A percentile compares a stretch with the other conserved stretches of the same genome.
These are phyloP conservation scores for Nitzschia putrida DNA, from an alignment of 108 stramenopile genomes.

Conservation along the genomic window DNA sequence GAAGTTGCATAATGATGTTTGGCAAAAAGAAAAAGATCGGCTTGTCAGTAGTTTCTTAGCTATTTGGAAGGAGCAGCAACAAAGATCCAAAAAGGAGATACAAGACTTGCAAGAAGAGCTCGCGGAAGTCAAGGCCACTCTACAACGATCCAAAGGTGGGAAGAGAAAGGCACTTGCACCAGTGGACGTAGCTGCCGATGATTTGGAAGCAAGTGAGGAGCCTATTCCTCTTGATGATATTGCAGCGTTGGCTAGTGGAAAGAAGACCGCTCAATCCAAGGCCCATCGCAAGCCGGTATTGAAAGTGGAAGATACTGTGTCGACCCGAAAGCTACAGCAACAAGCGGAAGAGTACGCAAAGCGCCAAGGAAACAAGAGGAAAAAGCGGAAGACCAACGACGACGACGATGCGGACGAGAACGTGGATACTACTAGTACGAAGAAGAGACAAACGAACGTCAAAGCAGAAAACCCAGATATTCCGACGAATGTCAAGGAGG, in stretches of 20 bases:
- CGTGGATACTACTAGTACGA: background rate
- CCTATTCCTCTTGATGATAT: background rate
- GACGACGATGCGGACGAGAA: too few relatives aligned
- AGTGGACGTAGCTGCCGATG: conserved; percentile 7
- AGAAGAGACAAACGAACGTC: background rate
- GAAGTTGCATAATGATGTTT: conserved; percentile 24
- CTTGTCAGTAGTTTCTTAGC: conserved; percentile 31
- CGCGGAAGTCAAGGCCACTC: background rate
- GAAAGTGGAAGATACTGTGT: conserved; percentile 4
- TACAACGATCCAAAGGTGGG: background rate
- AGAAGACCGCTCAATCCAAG: background rate
- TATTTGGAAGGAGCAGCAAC: conserved; percentile 28
- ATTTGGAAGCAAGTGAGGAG: conserved; percentile 7
- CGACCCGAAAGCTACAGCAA: background rate
- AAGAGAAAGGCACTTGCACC: background rate
- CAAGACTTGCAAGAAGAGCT: conserved; percentile 16
- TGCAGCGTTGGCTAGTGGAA: conserved; percentile 1
- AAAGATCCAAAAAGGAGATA: conserved; percentile 2
- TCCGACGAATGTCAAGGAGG: background rate
- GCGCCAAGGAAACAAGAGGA: background rate
- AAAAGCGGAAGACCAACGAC: background rate
- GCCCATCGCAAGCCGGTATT: background rate
- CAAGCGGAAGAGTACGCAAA: background rate
- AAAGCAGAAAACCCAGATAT: background rate
- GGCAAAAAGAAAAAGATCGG: conserved; percentile 39